Conservation (phyloP, 2,329 filamentous ascomycete species). For the Penicillium janthinellum region DNA sequence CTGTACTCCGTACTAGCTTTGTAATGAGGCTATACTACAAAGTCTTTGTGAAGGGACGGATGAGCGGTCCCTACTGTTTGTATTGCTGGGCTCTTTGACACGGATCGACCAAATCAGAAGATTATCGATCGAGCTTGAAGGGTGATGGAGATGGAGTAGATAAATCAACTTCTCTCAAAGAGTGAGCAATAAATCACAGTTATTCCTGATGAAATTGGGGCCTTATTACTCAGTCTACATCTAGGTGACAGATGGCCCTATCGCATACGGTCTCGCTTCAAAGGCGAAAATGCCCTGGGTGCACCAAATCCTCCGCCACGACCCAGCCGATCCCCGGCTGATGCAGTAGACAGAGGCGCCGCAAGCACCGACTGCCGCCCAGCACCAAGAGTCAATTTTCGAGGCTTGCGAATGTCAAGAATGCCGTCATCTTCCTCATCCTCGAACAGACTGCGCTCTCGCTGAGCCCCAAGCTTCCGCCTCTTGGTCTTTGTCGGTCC, state of each 20-base stretch:
- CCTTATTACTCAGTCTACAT: not conserved
- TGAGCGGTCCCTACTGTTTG: no score
- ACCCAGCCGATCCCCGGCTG: constrained; percentile 13
- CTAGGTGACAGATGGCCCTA: not conserved
- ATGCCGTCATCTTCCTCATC: constrained; percentile 61
- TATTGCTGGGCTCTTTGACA: no score
- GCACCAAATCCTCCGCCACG: constrained; percentile 42
- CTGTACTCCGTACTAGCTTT: no score
- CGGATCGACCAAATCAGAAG: no score
- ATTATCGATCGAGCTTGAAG: no score
- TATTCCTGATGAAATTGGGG: not conserved
- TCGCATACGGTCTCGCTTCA: constrained; percentile 67
- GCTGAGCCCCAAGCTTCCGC: constrained; percentile 66
- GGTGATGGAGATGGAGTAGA: not conserved
- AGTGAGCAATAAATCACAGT: not conserved
- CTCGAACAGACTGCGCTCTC: constrained; percentile 69
- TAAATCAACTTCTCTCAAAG: not conserved
- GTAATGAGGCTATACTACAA: no score
- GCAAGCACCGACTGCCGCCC: constrained; percentile 23
- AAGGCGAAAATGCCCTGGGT: constrained; percentile 67
- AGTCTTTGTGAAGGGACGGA: no score
- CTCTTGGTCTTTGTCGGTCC: constrained; percentile 62
- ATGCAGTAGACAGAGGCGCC: constrained; percentile 14
- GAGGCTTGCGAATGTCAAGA: constrained; percentile 27
- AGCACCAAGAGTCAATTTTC: constrained; percentile 29